Base-by-base conservation (phyloP, 345 rosid species). In the Sonneratia caseolaris region DNA sequence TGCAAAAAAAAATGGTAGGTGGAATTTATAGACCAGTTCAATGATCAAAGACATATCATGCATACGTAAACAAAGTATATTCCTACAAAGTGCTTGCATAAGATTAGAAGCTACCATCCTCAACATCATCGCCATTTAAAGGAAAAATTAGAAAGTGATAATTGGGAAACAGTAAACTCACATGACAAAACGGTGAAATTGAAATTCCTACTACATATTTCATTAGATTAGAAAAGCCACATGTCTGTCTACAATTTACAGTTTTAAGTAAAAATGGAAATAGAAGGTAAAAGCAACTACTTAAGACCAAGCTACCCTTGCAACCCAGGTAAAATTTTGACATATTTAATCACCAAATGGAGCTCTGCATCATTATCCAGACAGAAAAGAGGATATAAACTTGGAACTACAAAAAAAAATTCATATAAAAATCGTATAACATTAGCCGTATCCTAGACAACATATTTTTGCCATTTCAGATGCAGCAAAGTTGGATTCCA, bases 1-100 rank as follows among this genome's bases (percentile, higher is more conserved):
- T 95, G 87, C 85, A 90, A 66, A 21, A 79, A 40, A 81, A 40
- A 64, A 64, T 51, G 38, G 53, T 32, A 73, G 51, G 22, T 56
- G 73, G 53, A 51, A 70, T 38, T 2, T 37, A 42, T 36, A 18
- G 37, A 68, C 21, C 42, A 32, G 35, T n/a, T 42, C 18, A 65
- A 49, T 13, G 47, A 22, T 62, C 59, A 32, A 61, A 37, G 68
- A 45, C 40, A 43, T 51, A 38, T 4, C 61, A 70, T 53, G 21
- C 64, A 37, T n/a, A 47, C 57, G 16, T 70, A 21, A 13, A 22
- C 62, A 43, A 70, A 70, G 1, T 27, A 62, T 27, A 62, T 32
- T 32, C 38, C 37, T 35, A 62, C 19, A 13, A 11, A 35, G 66
- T 57, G 13, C 12, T 35, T 27, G 66, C 37, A 61, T 27, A 27